Evolutionary conservation across 306 rosid species (phyloP).

Genomic region (Cicer arietinum): DNA sequence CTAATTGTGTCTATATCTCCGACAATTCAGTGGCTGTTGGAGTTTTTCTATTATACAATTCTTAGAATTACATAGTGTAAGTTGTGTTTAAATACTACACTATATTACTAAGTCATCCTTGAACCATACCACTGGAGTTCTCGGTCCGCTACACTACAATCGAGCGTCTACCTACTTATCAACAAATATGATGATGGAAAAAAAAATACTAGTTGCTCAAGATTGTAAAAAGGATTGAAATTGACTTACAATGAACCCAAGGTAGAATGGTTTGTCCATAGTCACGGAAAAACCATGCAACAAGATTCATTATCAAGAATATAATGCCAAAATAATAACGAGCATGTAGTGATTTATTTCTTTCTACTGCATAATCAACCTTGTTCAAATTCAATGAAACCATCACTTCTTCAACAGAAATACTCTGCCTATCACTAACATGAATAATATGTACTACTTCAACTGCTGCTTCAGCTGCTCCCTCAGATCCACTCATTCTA

Average conservation of each 20-base stretch:
- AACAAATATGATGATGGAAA: not conserved
- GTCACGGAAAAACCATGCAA: conserved; percentile 91
- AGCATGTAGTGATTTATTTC: conserved; percentile 60
- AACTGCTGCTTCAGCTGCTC: conserved; percentile 42
- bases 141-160: no score
- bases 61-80: no score
- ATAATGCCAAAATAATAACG: conserved; percentile 69
- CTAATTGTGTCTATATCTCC: no score
- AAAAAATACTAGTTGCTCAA: not conserved
- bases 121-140: no score
- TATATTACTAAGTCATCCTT: no score
- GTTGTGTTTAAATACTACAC: no score
- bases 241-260: conserved; percentile 63
- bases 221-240: not conserved
- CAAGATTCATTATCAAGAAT: conserved; percentile 71
- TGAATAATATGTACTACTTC: conserved; percentile 22
- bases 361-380: conserved; percentile 53
- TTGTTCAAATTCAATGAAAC: conserved; percentile 44
- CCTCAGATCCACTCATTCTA: conserved; percentile 62
- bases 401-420: conserved; percentile 44
- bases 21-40: no score
- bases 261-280: conserved; percentile 70
- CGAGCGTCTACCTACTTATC: no score
- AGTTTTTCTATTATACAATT: no score
- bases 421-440: conserved; percentile 39